Evolutionary conservation across 2,329 filamentous ascomycete genomes (phyloP).

Genomic region (Rutstroemia sp.): DNA sequence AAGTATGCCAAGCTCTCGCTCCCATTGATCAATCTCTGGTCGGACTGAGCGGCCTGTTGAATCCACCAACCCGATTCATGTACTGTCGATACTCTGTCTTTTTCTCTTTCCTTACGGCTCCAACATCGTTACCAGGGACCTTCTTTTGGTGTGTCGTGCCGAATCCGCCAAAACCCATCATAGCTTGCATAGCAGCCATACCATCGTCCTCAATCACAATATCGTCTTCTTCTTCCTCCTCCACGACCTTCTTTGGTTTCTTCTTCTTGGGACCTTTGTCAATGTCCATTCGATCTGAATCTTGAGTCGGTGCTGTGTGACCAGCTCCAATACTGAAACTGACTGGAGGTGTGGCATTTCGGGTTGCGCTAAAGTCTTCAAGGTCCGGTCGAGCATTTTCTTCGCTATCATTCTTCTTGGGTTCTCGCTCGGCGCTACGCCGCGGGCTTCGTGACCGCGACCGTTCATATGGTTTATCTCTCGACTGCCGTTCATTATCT

Average conservation of each 20-base stretch:
- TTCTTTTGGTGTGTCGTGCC: conserved; percentile 83
- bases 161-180: conserved; percentile 89
- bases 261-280: conserved; percentile 23
- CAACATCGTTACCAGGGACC: conserved; percentile 78
- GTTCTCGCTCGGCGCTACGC: conserved; percentile 11
- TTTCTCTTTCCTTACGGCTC: conserved; percentile 83
- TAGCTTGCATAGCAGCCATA: conserved; percentile 65
- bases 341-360: conserved; percentile 24
- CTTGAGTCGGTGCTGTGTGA: conserved; percentile 13
- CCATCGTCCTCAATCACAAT: conserved; percentile 56
- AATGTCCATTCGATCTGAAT: conserved; percentile 29
- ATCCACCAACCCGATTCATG: conserved; percentile 80
- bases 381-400: conserved; percentile 11
- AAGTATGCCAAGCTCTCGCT: not conserved
- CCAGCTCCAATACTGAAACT: conserved; percentile 25
- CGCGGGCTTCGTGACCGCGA: conserved; percentile 14
- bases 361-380: conserved; percentile 14
- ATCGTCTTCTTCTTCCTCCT: conserved; percentile 40
- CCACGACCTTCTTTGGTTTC: conserved; percentile 13
- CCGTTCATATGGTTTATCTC: conserved; percentile 16
- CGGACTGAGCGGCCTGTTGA: conserved; percentile 70
- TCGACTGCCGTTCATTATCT: conserved; percentile 18
- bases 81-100: conserved; percentile 94
- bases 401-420: conserved; percentile 10
- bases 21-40: conserved; percentile 22